phyloP scores from a whole-genome alignment of 202 grass and related monocot genomes.

The Carex arenaria region DNA sequence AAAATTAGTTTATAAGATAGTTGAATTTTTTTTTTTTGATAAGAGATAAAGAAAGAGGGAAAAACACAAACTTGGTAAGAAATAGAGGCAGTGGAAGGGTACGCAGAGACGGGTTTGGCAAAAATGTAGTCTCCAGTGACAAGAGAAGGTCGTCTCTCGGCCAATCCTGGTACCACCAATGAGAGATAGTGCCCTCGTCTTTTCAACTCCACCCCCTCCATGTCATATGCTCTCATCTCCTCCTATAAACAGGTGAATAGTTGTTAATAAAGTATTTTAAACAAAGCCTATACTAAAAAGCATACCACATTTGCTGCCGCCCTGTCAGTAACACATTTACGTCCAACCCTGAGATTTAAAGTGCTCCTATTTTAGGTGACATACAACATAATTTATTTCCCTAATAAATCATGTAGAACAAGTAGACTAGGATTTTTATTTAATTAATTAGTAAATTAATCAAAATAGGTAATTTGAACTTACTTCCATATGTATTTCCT shows the following conservation, averaged over 20 bases:
- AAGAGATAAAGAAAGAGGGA: neutral
- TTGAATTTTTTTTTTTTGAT: neutral
- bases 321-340: neutral
- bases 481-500: slow-evolving; percentile 94
- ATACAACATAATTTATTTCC: neutral
- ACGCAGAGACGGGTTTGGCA: slow-evolving; percentile 14
- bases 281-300: neutral
- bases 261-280: slow-evolving; percentile 24
- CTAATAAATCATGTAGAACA: neutral
- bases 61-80: slow-evolving; percentile 57
- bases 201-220: slow-evolving; percentile 64
- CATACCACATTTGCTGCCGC: neutral
- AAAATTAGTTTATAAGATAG: slow-evolving; percentile 3
- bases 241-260: slow-evolving; percentile 42
- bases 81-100: slow-evolving; percentile 31
- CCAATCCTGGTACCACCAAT: slow-evolving; percentile 72
- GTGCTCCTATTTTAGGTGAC: neutral
- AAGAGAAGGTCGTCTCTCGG: slow-evolving; percentile 82
- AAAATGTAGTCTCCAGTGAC: slow-evolving; percentile 68
- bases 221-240: slow-evolving; percentile 82
- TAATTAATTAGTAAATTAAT: neutral
- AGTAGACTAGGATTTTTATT: neutral
- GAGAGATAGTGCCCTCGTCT: slow-evolving; percentile 58
- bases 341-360: neutral
- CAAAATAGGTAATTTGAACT: neutral